Base-by-base conservation (phyloP, 1,139 yeast genomes). In the Pichia sp. region DNA sequence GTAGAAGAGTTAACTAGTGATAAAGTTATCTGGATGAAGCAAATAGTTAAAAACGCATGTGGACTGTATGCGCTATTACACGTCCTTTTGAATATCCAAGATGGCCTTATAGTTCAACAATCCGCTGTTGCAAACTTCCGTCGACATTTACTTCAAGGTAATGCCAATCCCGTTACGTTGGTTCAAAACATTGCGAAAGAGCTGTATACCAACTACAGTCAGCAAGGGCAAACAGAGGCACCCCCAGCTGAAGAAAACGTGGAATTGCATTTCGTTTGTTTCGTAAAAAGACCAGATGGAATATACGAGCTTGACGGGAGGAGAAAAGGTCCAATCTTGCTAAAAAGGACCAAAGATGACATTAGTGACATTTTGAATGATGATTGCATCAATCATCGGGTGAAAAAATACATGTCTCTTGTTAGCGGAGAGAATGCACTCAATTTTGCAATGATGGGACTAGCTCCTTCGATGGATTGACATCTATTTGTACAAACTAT, bases 1-100 rank as follows among this genome's bases (percentile, higher is more conserved):
- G 40, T 38, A 7, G 47, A 50, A 16, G 36, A 36, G 15, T 55
- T 55, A 11, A 59, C 56, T 15, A 56, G 57, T 23, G 50, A 55
- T 10, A 57, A 54, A 11, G 72, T 80, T 8, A 64, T 74, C 31
- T 92, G 97, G 97, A 84, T 82, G 64, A 82, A 81, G 59, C 99
- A 93, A 65, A 84, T 93, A 1, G 83, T 93, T 42, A 82, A 82
- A 58, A 93, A 93, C 68, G 96, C 96, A 0, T 93, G 99, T 72
- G 99, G 99, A 5, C 79, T 95, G 49, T 90, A 87, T 70, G 99
- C 96, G 0, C 71, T 93, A 50, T 72, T 93, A 34, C 98, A 93
- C 65, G 76, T 88, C 0, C 70, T 90, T 42, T 71, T 84, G 31
- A 93, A 93, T 67, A 72, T 87, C 53, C 80, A 83, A 1, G 60